Conservation (phyloP, 169 alveolate species). For the Toxoplasma gondii region DNA sequence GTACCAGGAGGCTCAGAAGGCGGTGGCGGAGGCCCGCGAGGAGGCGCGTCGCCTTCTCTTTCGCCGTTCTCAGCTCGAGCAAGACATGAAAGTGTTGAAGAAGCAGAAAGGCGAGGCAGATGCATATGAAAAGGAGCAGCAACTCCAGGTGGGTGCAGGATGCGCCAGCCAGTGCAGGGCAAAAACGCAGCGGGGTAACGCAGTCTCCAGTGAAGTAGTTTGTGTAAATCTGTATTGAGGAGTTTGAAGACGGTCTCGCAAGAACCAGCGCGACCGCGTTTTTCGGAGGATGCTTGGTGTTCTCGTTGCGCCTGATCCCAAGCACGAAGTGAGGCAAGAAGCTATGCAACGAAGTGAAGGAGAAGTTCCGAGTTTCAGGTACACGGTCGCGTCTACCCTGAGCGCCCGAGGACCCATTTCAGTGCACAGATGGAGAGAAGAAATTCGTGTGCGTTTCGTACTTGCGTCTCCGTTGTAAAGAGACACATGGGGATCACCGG, state of each 20-base stretch:
- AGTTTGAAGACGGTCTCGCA: too few relatives aligned
- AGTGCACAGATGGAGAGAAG: too few relatives aligned
- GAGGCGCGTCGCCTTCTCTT: background rate
- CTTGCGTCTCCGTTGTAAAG: background rate
- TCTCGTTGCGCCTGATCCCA: too few relatives aligned
- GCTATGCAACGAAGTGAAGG: too few relatives aligned
- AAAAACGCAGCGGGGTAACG: background rate
- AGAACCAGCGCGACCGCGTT: too few relatives aligned
- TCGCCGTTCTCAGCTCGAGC: background rate
- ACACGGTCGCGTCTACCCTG: too few relatives aligned
- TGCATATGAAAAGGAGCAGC: background rate
- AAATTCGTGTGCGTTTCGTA: too few relatives aligned
- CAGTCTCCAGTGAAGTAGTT: background rate
- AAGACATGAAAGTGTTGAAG: background rate
- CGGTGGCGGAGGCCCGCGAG: slow-evolving; percentile 26
- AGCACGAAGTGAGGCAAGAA: too few relatives aligned
- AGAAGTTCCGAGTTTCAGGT: too few relatives aligned
- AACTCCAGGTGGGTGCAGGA: background rate
- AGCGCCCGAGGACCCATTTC: too few relatives aligned
- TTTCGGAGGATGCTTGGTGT: too few relatives aligned
- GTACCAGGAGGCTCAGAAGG: slow-evolving; percentile 9
- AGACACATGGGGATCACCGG: background rate
- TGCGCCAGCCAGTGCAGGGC: background rate
- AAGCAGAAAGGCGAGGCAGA: slow-evolving; percentile 31
- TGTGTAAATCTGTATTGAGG: background rate